Percentiles rank a stretch among this genome's conserved stretches.
Conservation (phyloP, 2,329 filamentous ascomycete genomes). For the Pseudogymnoascus sp. region DNA sequence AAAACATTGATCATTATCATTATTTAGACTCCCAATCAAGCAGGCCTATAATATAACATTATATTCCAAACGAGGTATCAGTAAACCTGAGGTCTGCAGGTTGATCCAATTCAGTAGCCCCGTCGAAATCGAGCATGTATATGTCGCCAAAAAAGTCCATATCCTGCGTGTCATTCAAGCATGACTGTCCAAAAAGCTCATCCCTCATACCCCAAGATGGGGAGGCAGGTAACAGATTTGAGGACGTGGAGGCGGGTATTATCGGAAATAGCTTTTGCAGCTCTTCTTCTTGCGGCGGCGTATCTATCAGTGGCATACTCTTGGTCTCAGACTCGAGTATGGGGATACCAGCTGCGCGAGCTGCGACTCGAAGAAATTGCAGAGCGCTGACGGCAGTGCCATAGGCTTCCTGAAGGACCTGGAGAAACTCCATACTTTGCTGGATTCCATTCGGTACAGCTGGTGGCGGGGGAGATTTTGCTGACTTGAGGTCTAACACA, state of each 20-base stretch:
- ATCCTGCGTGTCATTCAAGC: background rate
- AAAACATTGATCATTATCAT: background rate
- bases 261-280: background rate
- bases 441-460: background rate
- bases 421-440: background rate
- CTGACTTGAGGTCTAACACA: background rate
- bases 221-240: background rate
- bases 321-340: background rate
- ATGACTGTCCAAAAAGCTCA: background rate
- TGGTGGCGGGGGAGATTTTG: background rate
- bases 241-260: background rate
- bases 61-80: background rate
- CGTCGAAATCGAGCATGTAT: background rate
- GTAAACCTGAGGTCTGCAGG: background rate
- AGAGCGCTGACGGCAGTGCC: background rate
- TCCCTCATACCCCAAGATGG: background rate
- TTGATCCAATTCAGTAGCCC: background rate
- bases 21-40: background rate
- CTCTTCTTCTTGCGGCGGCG: background rate
- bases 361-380: background rate
- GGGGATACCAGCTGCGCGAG: background rate
- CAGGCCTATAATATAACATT: background rate
- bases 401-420: background rate
- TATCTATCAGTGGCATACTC: background rate
- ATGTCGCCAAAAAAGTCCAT: background rate